A percentile compares a stretch with the other conserved stretches of the same genome.
Conservation (phyloP, 2,329 filamentous ascomycete species). For the Metarhizium album region DNA sequence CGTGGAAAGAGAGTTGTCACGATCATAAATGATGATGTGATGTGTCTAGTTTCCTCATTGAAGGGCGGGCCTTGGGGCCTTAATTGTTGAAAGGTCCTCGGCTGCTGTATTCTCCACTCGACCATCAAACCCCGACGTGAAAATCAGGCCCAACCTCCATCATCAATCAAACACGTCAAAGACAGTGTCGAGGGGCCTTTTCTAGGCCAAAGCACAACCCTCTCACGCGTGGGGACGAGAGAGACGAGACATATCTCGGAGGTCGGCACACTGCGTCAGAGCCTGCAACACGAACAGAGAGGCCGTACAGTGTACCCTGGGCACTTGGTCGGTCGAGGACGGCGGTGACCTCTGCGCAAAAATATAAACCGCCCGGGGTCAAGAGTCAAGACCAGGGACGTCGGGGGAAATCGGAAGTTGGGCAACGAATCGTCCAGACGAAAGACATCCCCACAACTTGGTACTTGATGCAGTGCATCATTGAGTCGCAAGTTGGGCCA, state of each 20-base stretch:
- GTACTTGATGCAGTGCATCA: too few species aligned
- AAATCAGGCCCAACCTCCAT: neutral
- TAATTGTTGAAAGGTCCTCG: neutral
- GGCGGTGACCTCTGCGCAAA: neutral
- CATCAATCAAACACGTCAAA: neutral
- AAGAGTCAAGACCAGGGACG: neutral
- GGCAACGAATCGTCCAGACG: neutral
- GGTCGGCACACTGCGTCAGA: neutral
- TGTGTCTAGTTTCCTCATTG: neutral
- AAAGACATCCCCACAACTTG: neutral
- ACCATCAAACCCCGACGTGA: neutral
- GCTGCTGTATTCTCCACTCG: neutral
- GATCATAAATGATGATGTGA: neutral
- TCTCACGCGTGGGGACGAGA: neutral
- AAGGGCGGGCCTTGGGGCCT: neutral
- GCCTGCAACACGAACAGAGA: neutral
- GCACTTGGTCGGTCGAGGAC: neutral
- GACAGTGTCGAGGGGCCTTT: neutral
- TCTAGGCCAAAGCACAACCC: neutral
- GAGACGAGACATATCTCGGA: slow-evolving; percentile 4
- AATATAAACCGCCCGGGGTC: neutral
- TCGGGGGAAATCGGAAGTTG: slow-evolving; percentile 2
- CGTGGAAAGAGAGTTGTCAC: neutral
- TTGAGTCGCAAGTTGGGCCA: too few species aligned
- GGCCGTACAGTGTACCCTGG: neutral